Percentiles rank a stretch among this genome's conserved stretches.
These are phyloP conservation scores for Venturia pyrina DNA, from an alignment of 2,329 filamentous ascomycete species.

Conservation along the genomic window DNA sequence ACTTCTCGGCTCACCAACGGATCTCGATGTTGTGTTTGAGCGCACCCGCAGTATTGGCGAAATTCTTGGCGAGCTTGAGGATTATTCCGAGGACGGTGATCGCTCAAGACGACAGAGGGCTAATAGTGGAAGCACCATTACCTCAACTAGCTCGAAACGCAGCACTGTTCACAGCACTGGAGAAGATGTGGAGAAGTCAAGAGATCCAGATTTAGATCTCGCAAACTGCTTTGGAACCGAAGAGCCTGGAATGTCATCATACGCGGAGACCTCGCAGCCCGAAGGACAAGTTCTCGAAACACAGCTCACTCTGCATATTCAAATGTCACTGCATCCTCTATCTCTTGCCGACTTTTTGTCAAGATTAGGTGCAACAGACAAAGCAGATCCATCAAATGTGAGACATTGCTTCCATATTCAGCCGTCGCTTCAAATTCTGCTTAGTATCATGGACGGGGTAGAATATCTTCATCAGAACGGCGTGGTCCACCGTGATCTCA, in stretches of 20 bases:
- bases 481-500: conserved; percentile 57
- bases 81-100: conserved; percentile 13
- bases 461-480: conserved; percentile 52
- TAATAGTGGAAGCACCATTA: conserved; percentile 28
- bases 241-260: conserved; percentile 10
- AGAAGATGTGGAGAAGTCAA: conserved; percentile 34
- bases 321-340: conserved; percentile 56
- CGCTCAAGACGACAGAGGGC: conserved; percentile 17
- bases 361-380: conserved; percentile 11
- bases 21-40: conserved; percentile 10
- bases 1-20: neutral
- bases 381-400: conserved; percentile 15
- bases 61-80: conserved; percentile 1
- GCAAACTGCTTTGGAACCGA: neutral
- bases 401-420: conserved; percentile 54
- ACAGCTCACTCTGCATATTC: conserved; percentile 49
- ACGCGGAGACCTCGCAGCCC: conserved; percentile 6
- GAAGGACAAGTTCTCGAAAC: conserved; percentile 13
- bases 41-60: conserved; percentile 4
- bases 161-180: conserved; percentile 26
- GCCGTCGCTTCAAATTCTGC: conserved; percentile 47
- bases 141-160: conserved; percentile 32
- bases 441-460: conserved; percentile 51
- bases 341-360: conserved; percentile 49
- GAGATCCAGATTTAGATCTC: conserved; percentile 35